Evolutionary conservation across 2,329 filamentous ascomycete species (phyloP).

Genomic region (Microthyrium microscopicum): DNA sequence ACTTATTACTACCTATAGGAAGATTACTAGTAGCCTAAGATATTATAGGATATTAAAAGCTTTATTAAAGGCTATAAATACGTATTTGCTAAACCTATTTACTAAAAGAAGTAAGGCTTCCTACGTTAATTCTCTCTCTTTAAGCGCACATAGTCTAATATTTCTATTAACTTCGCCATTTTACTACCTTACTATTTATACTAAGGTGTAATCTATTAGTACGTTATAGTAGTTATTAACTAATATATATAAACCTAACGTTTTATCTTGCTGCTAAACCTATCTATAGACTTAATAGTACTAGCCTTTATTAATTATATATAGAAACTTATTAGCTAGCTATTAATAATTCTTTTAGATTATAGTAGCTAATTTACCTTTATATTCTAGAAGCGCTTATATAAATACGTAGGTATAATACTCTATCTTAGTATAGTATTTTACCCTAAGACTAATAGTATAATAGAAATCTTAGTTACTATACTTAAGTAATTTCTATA

Average conservation of each 20-base stretch:
- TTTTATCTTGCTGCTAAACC: too few species aligned
- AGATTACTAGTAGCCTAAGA: constrained; percentile 8
- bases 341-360: too few species aligned
- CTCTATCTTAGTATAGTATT: too few species aligned
- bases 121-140: constrained; percentile 7
- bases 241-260: too few species aligned
- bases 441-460: constrained; percentile 9
- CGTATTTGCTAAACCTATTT: constrained; percentile 4
- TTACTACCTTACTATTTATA: constrained; percentile 4
- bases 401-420: neutral
- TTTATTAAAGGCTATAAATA: constrained; percentile 11
- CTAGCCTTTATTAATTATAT: constrained; percentile 7
- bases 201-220: constrained; percentile 6
- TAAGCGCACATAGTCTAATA: constrained; percentile 6
- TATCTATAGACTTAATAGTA: constrained; percentile 9
- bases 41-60: constrained; percentile 10
- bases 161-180: constrained; percentile 10
- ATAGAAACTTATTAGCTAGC: constrained; percentile 4
- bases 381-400: constrained; percentile 5
- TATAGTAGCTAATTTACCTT: constrained; percentile 6
- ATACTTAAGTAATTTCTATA: constrained; percentile 6
- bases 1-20: neutral
- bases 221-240: constrained; percentile 12
- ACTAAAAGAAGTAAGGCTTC: constrained; percentile 2
- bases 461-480: constrained; percentile 8